Conservation (phyloP, 2,329 filamentous ascomycete genomes). For the Colletotrichum navitas region DNA sequence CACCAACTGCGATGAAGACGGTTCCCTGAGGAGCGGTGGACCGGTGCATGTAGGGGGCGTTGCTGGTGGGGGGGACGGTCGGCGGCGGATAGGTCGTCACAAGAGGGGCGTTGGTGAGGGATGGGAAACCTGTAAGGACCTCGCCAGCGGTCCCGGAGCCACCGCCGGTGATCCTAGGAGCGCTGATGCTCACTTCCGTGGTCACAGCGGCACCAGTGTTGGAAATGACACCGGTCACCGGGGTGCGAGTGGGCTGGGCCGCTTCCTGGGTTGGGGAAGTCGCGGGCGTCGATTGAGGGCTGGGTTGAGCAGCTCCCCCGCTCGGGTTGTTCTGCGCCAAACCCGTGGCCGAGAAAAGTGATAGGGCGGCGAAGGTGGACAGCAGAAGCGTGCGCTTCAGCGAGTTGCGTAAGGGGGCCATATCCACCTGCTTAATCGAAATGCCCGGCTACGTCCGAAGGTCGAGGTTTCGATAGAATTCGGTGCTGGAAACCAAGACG, state of each 20-base stretch:
- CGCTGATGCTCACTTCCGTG: slow-evolving; percentile 37
- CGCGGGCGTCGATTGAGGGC: slow-evolving; percentile 30
- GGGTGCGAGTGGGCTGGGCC: slow-evolving; percentile 40
- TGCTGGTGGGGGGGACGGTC: slow-evolving; percentile 82
- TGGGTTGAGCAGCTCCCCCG: slow-evolving; percentile 21
- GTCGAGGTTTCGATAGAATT: slow-evolving; percentile 11
- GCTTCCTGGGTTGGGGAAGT: slow-evolving; percentile 22
- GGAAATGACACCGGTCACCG: slow-evolving; percentile 42
- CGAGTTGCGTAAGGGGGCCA: slow-evolving; percentile 35
- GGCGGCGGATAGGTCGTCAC: slow-evolving; percentile 75
- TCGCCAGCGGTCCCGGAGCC: slow-evolving; percentile 43
- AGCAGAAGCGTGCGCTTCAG: slow-evolving; percentile 69
- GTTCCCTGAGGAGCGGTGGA: slow-evolving; percentile 90
- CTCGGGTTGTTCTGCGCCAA: slow-evolving; percentile 50
- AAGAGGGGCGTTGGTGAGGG: slow-evolving; percentile 54
- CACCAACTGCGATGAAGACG: slow-evolving; percentile 94
- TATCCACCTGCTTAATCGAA: slow-evolving; percentile 16
- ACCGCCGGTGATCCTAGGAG: slow-evolving; percentile 44
- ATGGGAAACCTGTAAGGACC: slow-evolving; percentile 54
- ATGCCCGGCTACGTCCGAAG: not conserved
- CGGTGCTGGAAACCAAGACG: not conserved
- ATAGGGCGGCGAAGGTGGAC: slow-evolving; percentile 77
- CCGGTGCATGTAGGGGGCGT: slow-evolving; percentile 92
- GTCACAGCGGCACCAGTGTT: slow-evolving; percentile 43
- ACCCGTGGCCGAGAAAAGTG: slow-evolving; percentile 49